Evolutionary conservation across 257 asterid species (phyloP).

Genomic region (Datura wrightii): DNA sequence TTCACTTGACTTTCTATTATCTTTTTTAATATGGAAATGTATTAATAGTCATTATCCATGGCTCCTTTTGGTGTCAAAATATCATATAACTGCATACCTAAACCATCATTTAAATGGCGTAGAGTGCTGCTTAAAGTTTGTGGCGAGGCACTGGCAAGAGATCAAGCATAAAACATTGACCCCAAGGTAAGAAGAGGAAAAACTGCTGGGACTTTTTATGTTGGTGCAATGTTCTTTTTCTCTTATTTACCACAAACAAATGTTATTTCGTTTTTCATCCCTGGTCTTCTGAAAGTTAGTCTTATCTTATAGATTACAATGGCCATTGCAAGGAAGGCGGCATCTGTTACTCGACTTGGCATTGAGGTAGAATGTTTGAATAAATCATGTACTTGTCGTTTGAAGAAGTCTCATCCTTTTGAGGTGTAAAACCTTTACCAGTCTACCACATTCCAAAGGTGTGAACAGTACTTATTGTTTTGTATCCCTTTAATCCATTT

Average conservation of each 20-base stretch:
- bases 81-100: too few species aligned
- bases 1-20: too few species aligned
- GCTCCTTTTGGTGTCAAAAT: too few species aligned
- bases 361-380: slow-evolving; percentile 61
- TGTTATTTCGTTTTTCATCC: not conserved
- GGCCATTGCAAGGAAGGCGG: slow-evolving; percentile 97
- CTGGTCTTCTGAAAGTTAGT: not conserved
- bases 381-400: not conserved
- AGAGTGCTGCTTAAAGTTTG: too few species aligned
- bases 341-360: slow-evolving; percentile 87
- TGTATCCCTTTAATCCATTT: too few species aligned
- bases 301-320: slow-evolving; percentile 62
- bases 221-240: not conserved
- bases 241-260: too few species aligned
- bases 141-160: slow-evolving; percentile 86
- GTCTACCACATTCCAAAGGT: too few species aligned
- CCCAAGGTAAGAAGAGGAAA: slow-evolving; percentile 69
- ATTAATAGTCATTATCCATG: too few species aligned
- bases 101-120: too few species aligned
- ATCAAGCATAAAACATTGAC: slow-evolving; percentile 82
- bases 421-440: too few species aligned
- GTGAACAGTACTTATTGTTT: too few species aligned
- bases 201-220: not conserved
- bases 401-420: not conserved
- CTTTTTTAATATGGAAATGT: too few species aligned